A percentile compares a stretch with the other conserved stretches of the same genome.
Evolutionary conservation across 352 stramenopile genomes (phyloP).

Genomic region (Plasmopara viticola): DNA sequence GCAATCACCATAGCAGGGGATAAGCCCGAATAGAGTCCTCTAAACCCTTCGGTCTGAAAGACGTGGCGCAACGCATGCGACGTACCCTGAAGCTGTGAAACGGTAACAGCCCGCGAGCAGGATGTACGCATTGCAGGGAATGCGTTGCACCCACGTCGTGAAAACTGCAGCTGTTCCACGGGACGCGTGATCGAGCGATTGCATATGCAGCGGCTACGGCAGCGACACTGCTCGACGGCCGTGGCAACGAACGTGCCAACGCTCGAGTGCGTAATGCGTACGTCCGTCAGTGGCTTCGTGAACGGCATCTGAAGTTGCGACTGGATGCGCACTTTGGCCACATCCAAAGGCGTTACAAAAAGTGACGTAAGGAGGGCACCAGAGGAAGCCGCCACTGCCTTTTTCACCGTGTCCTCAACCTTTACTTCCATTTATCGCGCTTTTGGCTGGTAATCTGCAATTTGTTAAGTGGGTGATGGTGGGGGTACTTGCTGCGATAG

Average conservation of each 20-base stretch:
- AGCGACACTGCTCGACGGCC: constrained; percentile 37
- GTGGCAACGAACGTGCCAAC: constrained; percentile 13
- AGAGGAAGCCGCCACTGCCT: constrained; percentile 55
- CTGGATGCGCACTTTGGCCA: constrained; percentile 78
- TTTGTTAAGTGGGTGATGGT: constrained; percentile 10
- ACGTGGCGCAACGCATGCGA: constrained; percentile 72
- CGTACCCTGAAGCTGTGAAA: constrained; percentile 44
- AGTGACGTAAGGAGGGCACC: constrained; percentile 72
- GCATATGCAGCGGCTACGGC: constrained; percentile 41
- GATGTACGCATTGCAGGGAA: constrained; percentile 38
- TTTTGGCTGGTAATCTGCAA: constrained; percentile 5
- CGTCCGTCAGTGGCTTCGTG: constrained; percentile 12
- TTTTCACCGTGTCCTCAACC: constrained; percentile 49
- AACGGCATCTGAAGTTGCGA: constrained; percentile 42
- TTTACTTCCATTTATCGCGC: constrained; percentile 12
- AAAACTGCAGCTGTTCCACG: constrained; percentile 33
- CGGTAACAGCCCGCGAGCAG: constrained; percentile 31
- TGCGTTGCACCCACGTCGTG: constrained; percentile 10
- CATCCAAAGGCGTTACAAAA: constrained; percentile 80
- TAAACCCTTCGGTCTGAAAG: constrained; percentile 67
- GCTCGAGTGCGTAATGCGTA: constrained; percentile 15
- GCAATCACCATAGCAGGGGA: constrained; percentile 90
- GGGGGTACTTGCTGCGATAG: constrained; percentile 6
- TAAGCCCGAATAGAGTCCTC: constrained; percentile 84
- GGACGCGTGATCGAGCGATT: constrained; percentile 46